A percentile compares a stretch with the other conserved stretches of the same genome.
phyloP scores from a whole-genome alignment of 2,329 filamentous ascomycete genomes.

The Penicillium freii region DNA sequence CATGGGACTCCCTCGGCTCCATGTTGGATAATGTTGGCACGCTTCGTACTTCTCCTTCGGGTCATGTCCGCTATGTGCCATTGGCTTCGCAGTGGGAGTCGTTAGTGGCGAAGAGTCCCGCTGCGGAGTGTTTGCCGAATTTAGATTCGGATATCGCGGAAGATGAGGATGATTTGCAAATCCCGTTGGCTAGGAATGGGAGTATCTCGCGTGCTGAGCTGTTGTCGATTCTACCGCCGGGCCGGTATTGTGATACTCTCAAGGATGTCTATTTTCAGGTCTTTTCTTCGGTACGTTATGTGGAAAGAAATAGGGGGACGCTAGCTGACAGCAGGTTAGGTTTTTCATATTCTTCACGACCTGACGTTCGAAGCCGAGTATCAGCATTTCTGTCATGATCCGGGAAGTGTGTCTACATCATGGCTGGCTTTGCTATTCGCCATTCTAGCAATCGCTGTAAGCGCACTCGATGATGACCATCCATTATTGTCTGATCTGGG shows the following conservation, averaged over 20 bases:
- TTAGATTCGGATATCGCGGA: slow-evolving; percentile 29
- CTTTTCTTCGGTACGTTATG: slow-evolving; percentile 38
- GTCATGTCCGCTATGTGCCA: slow-evolving; percentile 39
- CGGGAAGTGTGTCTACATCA: slow-evolving; percentile 35
- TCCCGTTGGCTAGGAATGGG: slow-evolving; percentile 32
- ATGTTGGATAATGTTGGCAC: slow-evolving; percentile 30
- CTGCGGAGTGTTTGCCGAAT: slow-evolving; percentile 27
- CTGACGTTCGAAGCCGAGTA: slow-evolving; percentile 43
- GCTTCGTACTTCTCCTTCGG: slow-evolving; percentile 33
- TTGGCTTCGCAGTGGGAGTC: slow-evolving; percentile 34
- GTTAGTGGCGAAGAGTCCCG: slow-evolving; percentile 26
- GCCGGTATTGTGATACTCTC: slow-evolving; percentile 36
- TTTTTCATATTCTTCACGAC: slow-evolving; percentile 45
- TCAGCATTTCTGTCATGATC: slow-evolving; percentile 37
- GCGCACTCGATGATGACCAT: slow-evolving; percentile 37
- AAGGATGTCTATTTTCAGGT: slow-evolving; percentile 40
- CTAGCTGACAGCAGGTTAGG: slow-evolving; percentile 18
- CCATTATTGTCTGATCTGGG: slow-evolving; percentile 39
- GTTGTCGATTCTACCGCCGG: slow-evolving; percentile 35
- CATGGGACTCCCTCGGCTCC: slow-evolving; percentile 21
- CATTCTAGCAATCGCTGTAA: slow-evolving; percentile 41
- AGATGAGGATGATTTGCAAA: slow-evolving; percentile 33
- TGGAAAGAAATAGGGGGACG: neutral
- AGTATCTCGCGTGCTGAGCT: slow-evolving; percentile 30
- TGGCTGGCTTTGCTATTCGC: slow-evolving; percentile 43